Evolutionary conservation across 1,284 basidiomycete species (phyloP).

Genomic region (Naganishia sp.): DNA sequence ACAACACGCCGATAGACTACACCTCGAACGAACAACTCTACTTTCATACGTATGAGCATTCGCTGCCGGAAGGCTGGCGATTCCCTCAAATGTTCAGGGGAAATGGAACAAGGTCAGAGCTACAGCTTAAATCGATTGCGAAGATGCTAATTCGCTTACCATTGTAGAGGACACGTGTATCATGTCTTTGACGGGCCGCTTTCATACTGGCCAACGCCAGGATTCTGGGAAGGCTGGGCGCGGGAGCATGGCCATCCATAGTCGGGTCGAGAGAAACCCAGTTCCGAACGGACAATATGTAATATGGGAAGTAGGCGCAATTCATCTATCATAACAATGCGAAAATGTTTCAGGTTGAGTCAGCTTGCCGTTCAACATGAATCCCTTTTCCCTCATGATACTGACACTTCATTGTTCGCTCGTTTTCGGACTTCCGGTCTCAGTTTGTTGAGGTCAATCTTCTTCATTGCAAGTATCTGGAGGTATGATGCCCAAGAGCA

Average conservation of each 20-base stretch:
- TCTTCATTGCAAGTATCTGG: too few relatives aligned
- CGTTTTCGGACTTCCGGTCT: too few relatives aligned
- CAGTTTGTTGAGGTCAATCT: too few relatives aligned
- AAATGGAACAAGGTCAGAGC: conserved; percentile 40
- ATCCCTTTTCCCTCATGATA: too few relatives aligned
- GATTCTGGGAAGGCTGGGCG: conserved; percentile 29
- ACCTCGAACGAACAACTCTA: conserved; percentile 67
- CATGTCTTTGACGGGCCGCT: conserved; percentile 51
- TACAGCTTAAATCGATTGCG: neutral
- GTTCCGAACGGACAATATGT: neutral
- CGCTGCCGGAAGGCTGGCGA: conserved; percentile 60
- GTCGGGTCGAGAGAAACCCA: neutral
- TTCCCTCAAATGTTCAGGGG: conserved; percentile 48
- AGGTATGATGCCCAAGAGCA: too few relatives aligned
- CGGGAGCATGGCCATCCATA: conserved; percentile 2
- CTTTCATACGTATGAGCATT: conserved; percentile 66
- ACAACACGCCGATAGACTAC: conserved; percentile 61
- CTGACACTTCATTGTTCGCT: too few relatives aligned
- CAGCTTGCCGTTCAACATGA: too few relatives aligned
- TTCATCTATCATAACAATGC: too few relatives aligned
- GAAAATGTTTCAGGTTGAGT: too few relatives aligned
- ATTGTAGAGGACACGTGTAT: conserved; percentile 43
- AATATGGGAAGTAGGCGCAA: neutral
- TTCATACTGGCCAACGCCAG: conserved; percentile 50
- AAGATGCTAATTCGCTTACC: neutral